Evolutionary conservation across 2,329 filamentous ascomycete species (phyloP), one percentile per base, ranked within the genome.

Genomic region (Xylariaceae sp.): DNA sequence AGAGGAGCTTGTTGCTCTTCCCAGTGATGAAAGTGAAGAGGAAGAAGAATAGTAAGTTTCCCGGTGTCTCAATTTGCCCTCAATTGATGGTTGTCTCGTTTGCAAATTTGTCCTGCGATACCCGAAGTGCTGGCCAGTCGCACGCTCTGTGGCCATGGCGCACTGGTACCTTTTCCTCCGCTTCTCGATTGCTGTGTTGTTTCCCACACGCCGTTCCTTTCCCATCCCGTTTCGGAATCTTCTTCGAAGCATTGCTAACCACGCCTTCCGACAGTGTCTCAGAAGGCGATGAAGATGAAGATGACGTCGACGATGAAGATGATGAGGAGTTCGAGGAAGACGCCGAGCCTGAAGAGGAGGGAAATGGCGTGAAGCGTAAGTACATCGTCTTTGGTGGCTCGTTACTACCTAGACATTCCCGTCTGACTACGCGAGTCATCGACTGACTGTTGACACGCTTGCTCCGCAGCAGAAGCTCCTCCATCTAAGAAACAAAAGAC

Each of bases 41-140:
- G 66, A 69, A 65, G 66, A 69, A 47, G 66, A 69, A 44, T 66
- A 66, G 66, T 69, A 61, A 64, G 66, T 66, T 28, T 7, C 22
- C 22, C 7, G 7, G 22, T 7, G 22, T 28, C 22, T 28, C 7
- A 7, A 28, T 28, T 28, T 28, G 22, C 22, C 4, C 48, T 38
- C 22, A 50, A 45, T 34, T 42, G 17, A 28, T 36, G 48, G 41
- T 22, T 48, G 13, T 36, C 45, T 31, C 45, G 14, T 18, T 38
- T 33, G 36, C 22, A 28, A 28, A 31, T 47, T 46, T 9, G 45
- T 31, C 14, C 48, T 40, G 33, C 28, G 47, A 45, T 19, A 33
- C 7, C 13, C 13, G 7, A 28, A 28, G 22, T 7, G 22, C 22
- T 7, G 22, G 22, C 7, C 7, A 28, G 7, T 28, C 22, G 22